These are phyloP conservation scores for Amyloporia xantha DNA, from an alignment of 768 basidiomycete species.

Conservation along the genomic window DNA sequence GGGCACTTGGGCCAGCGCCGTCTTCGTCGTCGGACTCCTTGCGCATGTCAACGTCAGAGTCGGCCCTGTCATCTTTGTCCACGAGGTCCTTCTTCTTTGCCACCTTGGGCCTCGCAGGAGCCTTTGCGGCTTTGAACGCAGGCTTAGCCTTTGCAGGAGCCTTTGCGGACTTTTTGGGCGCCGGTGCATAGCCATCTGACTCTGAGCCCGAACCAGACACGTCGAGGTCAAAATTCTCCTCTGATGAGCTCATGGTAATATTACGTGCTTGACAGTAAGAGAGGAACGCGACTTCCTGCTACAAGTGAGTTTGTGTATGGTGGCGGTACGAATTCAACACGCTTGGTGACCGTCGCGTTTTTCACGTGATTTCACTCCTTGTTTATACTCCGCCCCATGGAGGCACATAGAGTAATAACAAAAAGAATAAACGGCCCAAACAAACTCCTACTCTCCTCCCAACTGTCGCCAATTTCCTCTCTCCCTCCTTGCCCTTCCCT, in stretches of 20 bases:
- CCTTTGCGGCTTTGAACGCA: slow-evolving; percentile 40
- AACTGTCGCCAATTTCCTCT: no score
- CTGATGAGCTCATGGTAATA: slow-evolving; percentile 75
- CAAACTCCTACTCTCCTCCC: no score
- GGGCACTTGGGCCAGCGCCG: slow-evolving; percentile 22
- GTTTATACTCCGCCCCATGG: no score
- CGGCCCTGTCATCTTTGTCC: slow-evolving; percentile 56
- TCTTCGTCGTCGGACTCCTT: slow-evolving; percentile 38
- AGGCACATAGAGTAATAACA: no score
- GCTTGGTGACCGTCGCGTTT: slow-evolving; percentile 1
- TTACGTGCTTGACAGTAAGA: neutral
- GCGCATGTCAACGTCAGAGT: slow-evolving; percentile 41
- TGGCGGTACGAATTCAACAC: neutral
- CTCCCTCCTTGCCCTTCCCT: no score
- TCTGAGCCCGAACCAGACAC: slow-evolving; percentile 49
- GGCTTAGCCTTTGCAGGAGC: slow-evolving; percentile 37
- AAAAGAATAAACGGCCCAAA: no score
- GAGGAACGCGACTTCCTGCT: neutral
- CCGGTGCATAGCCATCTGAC: slow-evolving; percentile 61
- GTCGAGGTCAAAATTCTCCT: slow-evolving; percentile 63
- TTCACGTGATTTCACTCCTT: slow-evolving; percentile 7
- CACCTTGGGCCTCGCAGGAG: slow-evolving; percentile 43
- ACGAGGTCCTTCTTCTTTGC: slow-evolving; percentile 67
- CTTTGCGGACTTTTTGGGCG: slow-evolving; percentile 40
- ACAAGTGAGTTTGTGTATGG: neutral